Percentiles rank a stretch among this genome's conserved stretches.
Conservation (phyloP, 1,284 basidiomycete genomes). For the Microbotryum intermedium region DNA sequence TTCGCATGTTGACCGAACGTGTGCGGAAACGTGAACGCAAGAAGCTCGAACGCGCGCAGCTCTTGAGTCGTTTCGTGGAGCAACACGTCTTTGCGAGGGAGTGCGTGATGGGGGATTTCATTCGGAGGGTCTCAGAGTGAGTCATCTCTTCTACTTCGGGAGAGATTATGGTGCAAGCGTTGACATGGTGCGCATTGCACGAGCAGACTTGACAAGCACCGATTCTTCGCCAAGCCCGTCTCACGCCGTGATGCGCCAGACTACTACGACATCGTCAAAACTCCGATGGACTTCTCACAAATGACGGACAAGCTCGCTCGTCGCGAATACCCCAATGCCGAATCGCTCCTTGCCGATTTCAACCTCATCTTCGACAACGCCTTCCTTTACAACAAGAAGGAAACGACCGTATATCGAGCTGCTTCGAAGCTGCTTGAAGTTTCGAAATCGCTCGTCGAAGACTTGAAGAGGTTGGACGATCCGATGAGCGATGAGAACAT, state of each 20-base stretch:
- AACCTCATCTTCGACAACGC: constrained; percentile 78
- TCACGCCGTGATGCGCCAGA: constrained; percentile 72
- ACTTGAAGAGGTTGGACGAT: constrained; percentile 44
- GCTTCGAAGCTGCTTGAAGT: constrained; percentile 55
- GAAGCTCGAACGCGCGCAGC: constrained; percentile 65
- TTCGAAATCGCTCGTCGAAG: constrained; percentile 42
- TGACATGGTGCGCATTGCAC: not conserved
- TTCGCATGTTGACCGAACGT: constrained; percentile 62
- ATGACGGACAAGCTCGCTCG: constrained; percentile 72
- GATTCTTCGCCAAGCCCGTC: constrained; percentile 75
- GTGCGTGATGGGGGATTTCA: constrained; percentile 52
- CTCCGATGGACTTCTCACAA: constrained; percentile 79
- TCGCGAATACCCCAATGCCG: constrained; percentile 66
- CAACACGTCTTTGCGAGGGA: constrained; percentile 60
- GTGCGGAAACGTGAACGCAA: constrained; percentile 72
- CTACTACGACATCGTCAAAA: constrained; percentile 77
- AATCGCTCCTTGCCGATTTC: constrained; percentile 75
- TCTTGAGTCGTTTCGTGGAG: constrained; percentile 60
- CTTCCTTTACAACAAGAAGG: constrained; percentile 71
- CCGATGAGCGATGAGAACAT: not conserved
- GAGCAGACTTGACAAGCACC: constrained; percentile 60
- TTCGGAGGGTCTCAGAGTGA: constrained; percentile 63
- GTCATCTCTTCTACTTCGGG: not conserved
- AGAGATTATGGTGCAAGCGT: no score
- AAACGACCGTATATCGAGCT: constrained; percentile 61